phyloP scores from a whole-genome alignment of 2,329 filamentous ascomycete species.

The Sarocladiaceae sp. region DNA sequence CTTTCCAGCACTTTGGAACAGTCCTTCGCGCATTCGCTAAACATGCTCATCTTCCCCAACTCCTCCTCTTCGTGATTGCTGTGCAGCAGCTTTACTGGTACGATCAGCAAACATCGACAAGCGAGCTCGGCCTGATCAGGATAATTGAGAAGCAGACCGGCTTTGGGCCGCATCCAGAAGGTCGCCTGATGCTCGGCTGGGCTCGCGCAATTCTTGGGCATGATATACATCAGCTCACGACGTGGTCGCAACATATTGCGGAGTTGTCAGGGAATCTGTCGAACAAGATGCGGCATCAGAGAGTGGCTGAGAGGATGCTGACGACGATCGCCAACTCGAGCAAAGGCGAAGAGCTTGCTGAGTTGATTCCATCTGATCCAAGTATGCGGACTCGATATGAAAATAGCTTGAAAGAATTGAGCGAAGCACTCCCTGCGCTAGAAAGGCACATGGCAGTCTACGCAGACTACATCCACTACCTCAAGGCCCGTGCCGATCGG shows the following conservation, averaged over 20 bases:
- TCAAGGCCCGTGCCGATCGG: neutral
- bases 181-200: neutral
- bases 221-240: neutral
- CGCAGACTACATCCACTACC: neutral
- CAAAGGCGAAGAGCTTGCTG: neutral
- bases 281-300: constrained; percentile 3
- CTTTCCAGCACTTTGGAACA: neutral
- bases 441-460: neutral
- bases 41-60: neutral
- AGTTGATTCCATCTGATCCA: neutral
- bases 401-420: neutral
- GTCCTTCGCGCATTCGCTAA: neutral
- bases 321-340: neutral
- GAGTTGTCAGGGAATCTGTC: neutral
- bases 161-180: neutral
- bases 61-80: neutral
- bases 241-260: neutral
- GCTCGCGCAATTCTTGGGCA: neutral
- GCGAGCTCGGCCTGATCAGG: neutral
- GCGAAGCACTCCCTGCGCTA: neutral
- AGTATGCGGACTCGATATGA: neutral
- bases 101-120: neutral
- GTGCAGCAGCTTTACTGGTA: constrained; percentile 2
- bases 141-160: neutral
- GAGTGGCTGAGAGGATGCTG: neutral